A percentile compares a stretch with the other conserved stretches of the same genome.
Evolutionary conservation across 2,329 filamentous ascomycete species (phyloP).

Genomic region (Hypoxylon sp.): DNA sequence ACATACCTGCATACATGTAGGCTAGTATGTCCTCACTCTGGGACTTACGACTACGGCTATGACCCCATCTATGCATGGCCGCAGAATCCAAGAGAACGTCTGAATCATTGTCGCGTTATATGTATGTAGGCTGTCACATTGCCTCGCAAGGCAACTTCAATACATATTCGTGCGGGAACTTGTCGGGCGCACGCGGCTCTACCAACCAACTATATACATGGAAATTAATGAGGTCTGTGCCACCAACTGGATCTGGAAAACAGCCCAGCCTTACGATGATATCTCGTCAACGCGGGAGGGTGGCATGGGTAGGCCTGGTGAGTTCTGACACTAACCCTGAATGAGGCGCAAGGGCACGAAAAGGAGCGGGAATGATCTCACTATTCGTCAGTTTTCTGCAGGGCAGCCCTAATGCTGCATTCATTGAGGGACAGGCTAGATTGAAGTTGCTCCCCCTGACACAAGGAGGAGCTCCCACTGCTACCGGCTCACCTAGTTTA

Average conservation of each 20-base stretch:
- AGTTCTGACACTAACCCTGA: slow-evolving; percentile 27
- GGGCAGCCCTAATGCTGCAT: slow-evolving; percentile 9
- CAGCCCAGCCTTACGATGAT: slow-evolving; percentile 30
- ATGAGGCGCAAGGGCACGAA: slow-evolving; percentile 36
- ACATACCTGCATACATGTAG: not conserved
- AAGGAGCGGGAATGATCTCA: slow-evolving; percentile 40
- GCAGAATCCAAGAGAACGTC: slow-evolving; percentile 18
- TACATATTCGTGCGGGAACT: slow-evolving; percentile 15
- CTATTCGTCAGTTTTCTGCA: slow-evolving; percentile 20
- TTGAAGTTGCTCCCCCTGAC: slow-evolving; percentile 35
- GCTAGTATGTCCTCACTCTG: slow-evolving; percentile 8
- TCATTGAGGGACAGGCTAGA: slow-evolving; percentile 22
- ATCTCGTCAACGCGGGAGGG: slow-evolving; percentile 21
- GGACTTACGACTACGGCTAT: not conserved
- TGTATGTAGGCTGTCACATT: slow-evolving; percentile 12
- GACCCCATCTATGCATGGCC: slow-evolving; percentile 21
- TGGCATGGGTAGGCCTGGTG: slow-evolving; percentile 20
- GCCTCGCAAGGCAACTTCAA: slow-evolving; percentile 28
- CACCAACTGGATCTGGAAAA: slow-evolving; percentile 34
- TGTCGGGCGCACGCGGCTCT: slow-evolving; percentile 17
- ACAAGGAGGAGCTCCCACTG: slow-evolving; percentile 37
- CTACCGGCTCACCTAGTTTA: slow-evolving; percentile 31
- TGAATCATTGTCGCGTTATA: not conserved
- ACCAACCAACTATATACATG: slow-evolving; percentile 20
- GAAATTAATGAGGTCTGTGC: slow-evolving; percentile 21